A percentile compares a stretch with the other conserved stretches of the same genome.
phyloP scores from a whole-genome alignment of 202 grass and related monocot species.

The Brachypodium distachyon region DNA sequence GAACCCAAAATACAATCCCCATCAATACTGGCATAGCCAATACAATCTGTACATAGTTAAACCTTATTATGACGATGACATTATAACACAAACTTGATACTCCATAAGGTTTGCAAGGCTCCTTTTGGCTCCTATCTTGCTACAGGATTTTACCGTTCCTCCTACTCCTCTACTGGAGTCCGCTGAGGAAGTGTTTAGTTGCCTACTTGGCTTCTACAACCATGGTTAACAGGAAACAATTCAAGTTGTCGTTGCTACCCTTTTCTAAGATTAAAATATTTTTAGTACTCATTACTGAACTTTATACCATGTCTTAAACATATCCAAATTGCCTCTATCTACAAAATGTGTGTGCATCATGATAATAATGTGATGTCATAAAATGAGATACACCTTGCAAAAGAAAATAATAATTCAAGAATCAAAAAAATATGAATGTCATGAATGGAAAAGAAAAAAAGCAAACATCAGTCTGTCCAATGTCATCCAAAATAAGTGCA shows the following conservation, averaged over 20 bases:
- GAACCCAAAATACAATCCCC: not conserved
- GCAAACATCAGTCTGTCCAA: not conserved
- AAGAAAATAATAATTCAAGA: not conserved
- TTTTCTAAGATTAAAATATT: not conserved
- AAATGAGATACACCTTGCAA: not conserved
- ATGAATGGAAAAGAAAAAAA: not conserved
- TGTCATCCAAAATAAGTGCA: not conserved
- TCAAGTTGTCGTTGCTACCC: not conserved
- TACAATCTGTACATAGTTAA: not conserved
- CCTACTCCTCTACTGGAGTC: not conserved
- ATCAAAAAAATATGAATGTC: not conserved
- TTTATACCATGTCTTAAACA: not conserved
- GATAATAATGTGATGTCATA: not conserved
- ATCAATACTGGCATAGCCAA: not conserved
- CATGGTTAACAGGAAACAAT: not conserved
- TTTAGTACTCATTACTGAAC: not conserved
- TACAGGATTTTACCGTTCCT: not conserved
- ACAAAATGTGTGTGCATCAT: not conserved
- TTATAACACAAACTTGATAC: not conserved
- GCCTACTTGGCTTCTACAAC: not conserved
- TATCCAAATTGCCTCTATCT: not conserved
- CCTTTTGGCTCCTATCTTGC: too few relatives aligned
- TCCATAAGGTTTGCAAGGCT: not conserved
- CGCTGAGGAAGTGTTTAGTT: not conserved
- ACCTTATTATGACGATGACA: not conserved